Percentiles rank a stretch among this genome's conserved stretches.
Evolutionary conservation across 2,329 filamentous ascomycete genomes (phyloP).

Genomic region (Diaporthe sp.): DNA sequence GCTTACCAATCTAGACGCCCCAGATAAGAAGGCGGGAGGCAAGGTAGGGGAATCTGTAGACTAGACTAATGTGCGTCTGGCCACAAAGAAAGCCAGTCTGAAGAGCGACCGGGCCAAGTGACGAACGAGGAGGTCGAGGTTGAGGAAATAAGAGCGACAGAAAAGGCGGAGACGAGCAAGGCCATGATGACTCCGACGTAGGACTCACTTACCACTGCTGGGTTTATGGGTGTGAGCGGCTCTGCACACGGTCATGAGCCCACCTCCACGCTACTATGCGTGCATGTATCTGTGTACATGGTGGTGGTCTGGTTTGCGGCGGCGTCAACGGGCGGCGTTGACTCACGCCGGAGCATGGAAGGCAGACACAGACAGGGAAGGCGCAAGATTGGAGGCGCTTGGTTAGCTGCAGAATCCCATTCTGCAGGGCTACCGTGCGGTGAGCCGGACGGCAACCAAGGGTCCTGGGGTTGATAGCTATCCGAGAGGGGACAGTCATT

Average conservation of each 20-base stretch:
- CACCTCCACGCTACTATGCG: background rate
- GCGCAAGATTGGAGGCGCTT: constrained; percentile 1
- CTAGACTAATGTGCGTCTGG: background rate
- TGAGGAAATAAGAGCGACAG: background rate
- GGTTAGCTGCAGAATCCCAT: constrained; percentile 19
- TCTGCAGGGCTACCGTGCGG: constrained; percentile 21
- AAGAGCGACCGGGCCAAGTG: background rate
- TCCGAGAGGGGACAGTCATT: constrained; percentile 6
- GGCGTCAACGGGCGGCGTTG: constrained; percentile 30
- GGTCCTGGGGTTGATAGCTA: constrained; percentile 24
- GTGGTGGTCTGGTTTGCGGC: constrained; percentile 2
- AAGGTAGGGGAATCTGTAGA: background rate
- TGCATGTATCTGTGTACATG: background rate
- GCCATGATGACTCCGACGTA: constrained; percentile 5
- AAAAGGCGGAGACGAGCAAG: constrained; percentile 16
- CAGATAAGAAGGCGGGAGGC: constrained; percentile 29
- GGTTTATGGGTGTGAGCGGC: constrained; percentile 12
- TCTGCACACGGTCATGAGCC: constrained; percentile 14
- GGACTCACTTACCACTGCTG: constrained; percentile 10
- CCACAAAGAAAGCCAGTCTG: background rate
- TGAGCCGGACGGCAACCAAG: constrained; percentile 11
- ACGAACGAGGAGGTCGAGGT: background rate
- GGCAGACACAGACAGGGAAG: constrained; percentile 8
- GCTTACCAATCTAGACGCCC: constrained; percentile 12
- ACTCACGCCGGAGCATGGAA: constrained; percentile 30